Base-by-base conservation (phyloP, 2,329 filamentous ascomycete species). In the Cercospora sp. region DNA sequence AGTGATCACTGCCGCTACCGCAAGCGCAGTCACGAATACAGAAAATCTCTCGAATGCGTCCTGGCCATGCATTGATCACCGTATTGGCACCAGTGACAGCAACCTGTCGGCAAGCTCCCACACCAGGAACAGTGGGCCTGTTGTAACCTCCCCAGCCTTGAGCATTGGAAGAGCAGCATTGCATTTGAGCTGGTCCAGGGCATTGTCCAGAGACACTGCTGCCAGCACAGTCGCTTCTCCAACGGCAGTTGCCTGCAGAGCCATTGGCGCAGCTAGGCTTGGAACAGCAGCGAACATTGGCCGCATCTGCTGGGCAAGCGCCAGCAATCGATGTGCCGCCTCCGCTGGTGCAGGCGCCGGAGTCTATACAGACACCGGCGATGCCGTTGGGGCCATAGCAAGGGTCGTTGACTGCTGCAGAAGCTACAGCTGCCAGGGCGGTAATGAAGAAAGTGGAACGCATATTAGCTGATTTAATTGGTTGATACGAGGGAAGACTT, bases 231-330 rank as follows among this genome's bases (percentile, higher is more conserved):
- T 65, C 63, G 28, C 51, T 59, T 60, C 57, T 37, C 53, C 63
- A 65, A 55, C 63, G 63, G 58, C 63, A 65, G 24, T 65, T 61
- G 16, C 63, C 55, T 9, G 18, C 18, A 37, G 53, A 60, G 37
- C 63, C 63, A 45, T 57, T 60, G 37, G 37, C 43, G 26, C 63
- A 65, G 53, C 28, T 34, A 1, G 63, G 13, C 43, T 65, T 65
- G 21, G 55, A 59, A 55, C 63, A 65, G 63, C 63, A 65, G 28
- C 63, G 53, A 7, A 65, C 28, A 18, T 65, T 60, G 55, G 63
- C 55, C n/a, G 63, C 32, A 37, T 65, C 63, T 16, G 53, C 40
- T 28, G 53, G 63, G 24, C 63, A 65, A 7, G 63, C 63, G 37
- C 63, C 63, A 7, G 63, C 58, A n/a, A 65, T 65, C 3, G 24